Percentiles rank a stretch among this genome's conserved stretches.
Conservation (phyloP, 306 rosid genomes). For the Vicia villosa region DNA sequence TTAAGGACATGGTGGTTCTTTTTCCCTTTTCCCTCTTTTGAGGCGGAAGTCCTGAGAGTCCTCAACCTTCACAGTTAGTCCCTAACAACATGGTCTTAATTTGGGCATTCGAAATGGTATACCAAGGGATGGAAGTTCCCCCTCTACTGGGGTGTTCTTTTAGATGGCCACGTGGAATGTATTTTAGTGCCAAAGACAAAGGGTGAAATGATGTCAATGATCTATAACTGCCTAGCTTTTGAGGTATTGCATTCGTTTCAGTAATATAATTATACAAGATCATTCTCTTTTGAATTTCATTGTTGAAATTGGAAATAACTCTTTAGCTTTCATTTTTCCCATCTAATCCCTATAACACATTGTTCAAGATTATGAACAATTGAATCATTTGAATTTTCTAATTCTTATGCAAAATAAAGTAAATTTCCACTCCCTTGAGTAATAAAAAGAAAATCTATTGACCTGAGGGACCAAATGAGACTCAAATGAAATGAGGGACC, state of each 20-base stretch:
- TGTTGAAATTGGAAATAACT: conserved; percentile 5
- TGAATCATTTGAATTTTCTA: conserved; percentile 25
- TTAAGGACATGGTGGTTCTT: too few relatives aligned
- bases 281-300: conserved; percentile 6
- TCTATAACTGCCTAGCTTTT: conserved; percentile 90
- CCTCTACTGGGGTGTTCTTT: not conserved
- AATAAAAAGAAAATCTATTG: too few relatives aligned
- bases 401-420: conserved; percentile 17
- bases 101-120: too few relatives aligned
- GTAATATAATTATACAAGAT: conserved; percentile 16
- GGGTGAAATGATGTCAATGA: conserved; percentile 99
- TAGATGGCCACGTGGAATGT: conserved; percentile 99
- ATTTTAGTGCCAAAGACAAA: conserved; percentile 97
- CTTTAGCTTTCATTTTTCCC: not conserved
- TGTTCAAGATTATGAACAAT: conserved; percentile 29
- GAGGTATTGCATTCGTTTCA: conserved; percentile 51
- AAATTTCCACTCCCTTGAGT: not conserved
- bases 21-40: too few relatives aligned
- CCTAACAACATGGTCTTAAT: too few relatives aligned
- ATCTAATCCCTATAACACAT: not conserved
- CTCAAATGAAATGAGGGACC: too few relatives aligned
- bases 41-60: too few relatives aligned
- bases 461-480: too few relatives aligned
- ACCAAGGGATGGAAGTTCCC: too few relatives aligned
- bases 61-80: too few relatives aligned